Base-by-base conservation (phyloP, 208 protist species). In the Leishmania tarentolae region DNA sequence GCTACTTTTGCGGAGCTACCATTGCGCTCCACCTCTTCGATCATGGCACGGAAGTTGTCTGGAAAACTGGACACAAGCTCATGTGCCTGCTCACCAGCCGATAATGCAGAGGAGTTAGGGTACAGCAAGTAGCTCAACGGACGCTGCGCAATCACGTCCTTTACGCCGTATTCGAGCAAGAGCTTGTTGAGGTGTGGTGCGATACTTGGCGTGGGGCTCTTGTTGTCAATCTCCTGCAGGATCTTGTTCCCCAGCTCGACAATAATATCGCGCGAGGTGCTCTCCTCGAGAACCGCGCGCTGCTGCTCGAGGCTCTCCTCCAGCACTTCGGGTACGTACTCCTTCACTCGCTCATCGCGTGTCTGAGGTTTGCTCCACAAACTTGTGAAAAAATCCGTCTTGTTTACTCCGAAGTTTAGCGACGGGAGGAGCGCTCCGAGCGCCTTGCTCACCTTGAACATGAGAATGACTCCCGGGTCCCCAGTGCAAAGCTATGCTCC, bases 311-410 rank as follows among this genome's bases (percentile, higher is more conserved):
- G 70, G 80, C 92, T 95, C 76, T 97, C 92, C 75, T 96, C 92
- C 40, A 97, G 80, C 24, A 97, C 92, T 66, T 97, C 91, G 4
- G 94, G 94, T 40, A 97, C 87, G 80, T 97, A 97, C 79, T 95
- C 91, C 82, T 97, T 97, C 52, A 97, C 83, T 0, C 90, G 86
- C 63, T 95, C 92, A 85, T 97, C 94, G 4, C 91, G 87, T 24
- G 94, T 96, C 46, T 94, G 86, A 2, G 94, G 94, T 56, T 97
- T 97, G 72, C 88, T 92, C 92, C 94, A 97, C 9, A 97, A 85
- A 35, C 66, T 87, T 21, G 94, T 97, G 78, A 97, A 96, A 78
- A 95, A 91, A 52, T 94, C 88, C 56, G 73, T 90, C 78, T 88
- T 96, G 65, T 88, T 88, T 28, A 85, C 83, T 11, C 86, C 86